Evolutionary conservation across 2,329 filamentous ascomycete genomes (phyloP).

Genomic region (Fusarium zealandicum): DNA sequence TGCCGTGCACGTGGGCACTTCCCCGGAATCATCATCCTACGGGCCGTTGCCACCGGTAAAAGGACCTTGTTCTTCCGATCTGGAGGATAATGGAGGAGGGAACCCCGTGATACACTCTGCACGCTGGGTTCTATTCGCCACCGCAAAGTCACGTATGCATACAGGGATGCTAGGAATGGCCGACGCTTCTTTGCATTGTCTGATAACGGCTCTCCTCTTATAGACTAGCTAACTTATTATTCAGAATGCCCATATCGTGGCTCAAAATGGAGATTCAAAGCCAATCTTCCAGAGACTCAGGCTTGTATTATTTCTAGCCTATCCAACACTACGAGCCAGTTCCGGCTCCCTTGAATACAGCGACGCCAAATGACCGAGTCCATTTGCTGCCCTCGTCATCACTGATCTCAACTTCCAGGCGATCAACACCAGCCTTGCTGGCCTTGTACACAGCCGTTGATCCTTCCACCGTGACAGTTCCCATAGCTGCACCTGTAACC

Average conservation of each 20-base stretch:
- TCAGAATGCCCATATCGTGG: no score
- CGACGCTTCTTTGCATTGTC: no score
- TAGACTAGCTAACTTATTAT: no score
- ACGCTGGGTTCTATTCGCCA: no score
- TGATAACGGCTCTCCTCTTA: no score
- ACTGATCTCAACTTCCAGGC: background rate
- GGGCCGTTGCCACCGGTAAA: slow-evolving; percentile 3
- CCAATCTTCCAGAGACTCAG: no score
- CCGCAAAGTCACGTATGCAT: no score
- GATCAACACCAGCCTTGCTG: background rate
- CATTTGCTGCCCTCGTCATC: background rate
- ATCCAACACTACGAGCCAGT: background rate
- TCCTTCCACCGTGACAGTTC: background rate
- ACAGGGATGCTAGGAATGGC: no score
- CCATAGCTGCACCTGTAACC: background rate
- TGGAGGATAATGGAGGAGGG: no score
- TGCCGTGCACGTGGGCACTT: background rate
- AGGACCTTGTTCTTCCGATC: background rate
- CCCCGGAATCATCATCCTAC: slow-evolving; percentile 4
- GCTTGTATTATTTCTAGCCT: no score
- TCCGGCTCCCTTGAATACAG: background rate
- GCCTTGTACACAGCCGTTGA: background rate
- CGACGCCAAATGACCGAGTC: background rate
- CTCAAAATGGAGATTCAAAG: no score
- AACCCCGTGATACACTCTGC: no score